Base-by-base conservation (phyloP, 345 rosid genomes). In the Turnera subulata region DNA sequence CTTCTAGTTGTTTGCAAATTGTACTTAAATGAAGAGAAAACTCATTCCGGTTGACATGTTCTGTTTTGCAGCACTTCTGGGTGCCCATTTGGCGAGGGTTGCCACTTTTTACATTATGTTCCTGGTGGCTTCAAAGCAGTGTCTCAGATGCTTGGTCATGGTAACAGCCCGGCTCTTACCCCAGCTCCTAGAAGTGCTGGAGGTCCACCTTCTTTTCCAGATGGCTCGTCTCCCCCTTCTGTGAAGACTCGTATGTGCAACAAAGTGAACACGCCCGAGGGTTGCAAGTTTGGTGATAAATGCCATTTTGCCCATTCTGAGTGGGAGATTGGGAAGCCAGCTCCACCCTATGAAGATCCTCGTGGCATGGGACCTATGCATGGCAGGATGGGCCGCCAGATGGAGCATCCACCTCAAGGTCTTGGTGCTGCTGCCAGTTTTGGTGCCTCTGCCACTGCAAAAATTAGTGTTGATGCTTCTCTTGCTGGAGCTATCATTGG, bases 81-180 rank as follows among this genome's bases (percentile, higher is more conserved):
- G 22, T 93, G 99, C 70, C 96, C 94, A 55, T 93, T 93, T 53
- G 97, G 99, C 53, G 99, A 93, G 73, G 86, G 90, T 56, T 93
- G 99, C 52, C 99, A 93, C 68, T 93, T 93, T 72, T 59, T 85
- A 84, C 99, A 93, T 64, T 80, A 85, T 59, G 96, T 90, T 65
- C 99, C 99, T 1, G 99, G 99, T 56, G 99, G 99, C 58, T 73
- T 76, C 70, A 94, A 90, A 69, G 90, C 92, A 40, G 85, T 81
- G 37, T 64, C 90, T 9, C 99, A 87, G 75, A 71, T 89, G 84
- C 78, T 80, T 46, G 83, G 85, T 67, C 56, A 77, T 26, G 77
- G 86, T 56, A 45, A 64, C 65, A 75, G 43, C 0, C 80, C 83
- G 37, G 44, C 68, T 59, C 66, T 61, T 26, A 52, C 86, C 35